Percentiles rank a stretch among this genome's conserved stretches.
These are phyloP conservation scores for Trichophyton schoenleinii DNA, from an alignment of 2,329 filamentous ascomycete species.

Conservation along the genomic window DNA sequence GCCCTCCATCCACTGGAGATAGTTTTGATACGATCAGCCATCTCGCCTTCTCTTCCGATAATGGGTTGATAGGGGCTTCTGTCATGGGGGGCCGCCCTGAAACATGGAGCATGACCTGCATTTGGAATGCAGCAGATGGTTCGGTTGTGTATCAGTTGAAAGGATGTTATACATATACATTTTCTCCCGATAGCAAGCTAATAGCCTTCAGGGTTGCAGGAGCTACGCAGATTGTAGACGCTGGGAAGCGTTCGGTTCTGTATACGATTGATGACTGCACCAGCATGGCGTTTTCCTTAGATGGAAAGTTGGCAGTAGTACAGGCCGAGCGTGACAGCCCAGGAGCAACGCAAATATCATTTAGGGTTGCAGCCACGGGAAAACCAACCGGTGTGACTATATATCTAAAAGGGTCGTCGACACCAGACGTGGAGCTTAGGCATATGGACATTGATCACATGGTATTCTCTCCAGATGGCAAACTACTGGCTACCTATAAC, in stretches of 20 bases:
- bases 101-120: background rate
- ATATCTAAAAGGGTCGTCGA: background rate
- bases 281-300: background rate
- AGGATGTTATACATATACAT: background rate
- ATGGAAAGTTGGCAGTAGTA: background rate
- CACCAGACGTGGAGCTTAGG: background rate
- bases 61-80: background rate
- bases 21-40: background rate
- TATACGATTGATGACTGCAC: background rate
- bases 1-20: background rate
- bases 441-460: background rate
- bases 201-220: background rate
- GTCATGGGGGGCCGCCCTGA: no score
- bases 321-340: no score
- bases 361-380: background rate
- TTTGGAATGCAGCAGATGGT: background rate
- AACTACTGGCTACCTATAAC: background rate
- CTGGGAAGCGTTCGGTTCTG: background rate
- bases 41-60: background rate
- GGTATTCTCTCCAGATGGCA: background rate
- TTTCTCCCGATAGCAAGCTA: background rate
- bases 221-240: background rate
- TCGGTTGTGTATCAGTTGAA: background rate
- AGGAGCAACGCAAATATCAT: background rate
- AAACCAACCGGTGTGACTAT: background rate